Evolutionary conservation across 2,329 filamentous ascomycete species (phyloP), one percentile per base, ranked within the genome.

Genomic region (Alternaria ventricosa): DNA sequence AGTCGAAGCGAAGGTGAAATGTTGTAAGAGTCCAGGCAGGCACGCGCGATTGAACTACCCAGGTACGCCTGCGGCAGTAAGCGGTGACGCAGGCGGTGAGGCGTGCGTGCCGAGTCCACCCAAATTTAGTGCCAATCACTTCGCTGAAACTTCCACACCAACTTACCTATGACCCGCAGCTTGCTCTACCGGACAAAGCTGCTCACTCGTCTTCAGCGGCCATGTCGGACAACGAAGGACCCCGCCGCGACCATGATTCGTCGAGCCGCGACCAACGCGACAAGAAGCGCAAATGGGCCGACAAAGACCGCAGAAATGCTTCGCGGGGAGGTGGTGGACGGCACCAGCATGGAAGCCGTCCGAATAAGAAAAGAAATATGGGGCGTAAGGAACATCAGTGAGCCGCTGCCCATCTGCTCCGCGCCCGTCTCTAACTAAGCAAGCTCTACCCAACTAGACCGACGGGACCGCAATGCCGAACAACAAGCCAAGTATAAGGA

Each of bases 301-400:
- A 72, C 60, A 69, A 69, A 57, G 69, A 70, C 58, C 67, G 72
- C 61, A 62, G 71, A 50, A 69, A 71, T 55, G 59, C 59, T 57
- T 69, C 72, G 64, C 67, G 75, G 75, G 76, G 78, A 54, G 71
- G 74, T 75, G 75, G 72, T 61, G 71, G 70, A 56, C 56, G 60
- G 49, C 69, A 79, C 55, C 77, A 80, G 69, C 78, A 79, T 62
- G 77, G 78, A 67, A 78, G 77, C 75, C 75, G 72, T 77, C 65
- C 71, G 77, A 82, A 83, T 85, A 89, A 88, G 87, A 89, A 87
- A 77, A 84, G 84, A 79, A 87, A 90, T 87, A 82, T 90, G 87
- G 89, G 90, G 72, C 83, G 90, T 79, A 84, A 82, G 65, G 88
- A 89, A 77, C 90, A 87, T 81, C 85, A 85, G 90, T 91, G 83